Evolutionary conservation across 495 filamentous ascomycete species (phyloP).

Genomic region (Penicillium coffeae): DNA sequence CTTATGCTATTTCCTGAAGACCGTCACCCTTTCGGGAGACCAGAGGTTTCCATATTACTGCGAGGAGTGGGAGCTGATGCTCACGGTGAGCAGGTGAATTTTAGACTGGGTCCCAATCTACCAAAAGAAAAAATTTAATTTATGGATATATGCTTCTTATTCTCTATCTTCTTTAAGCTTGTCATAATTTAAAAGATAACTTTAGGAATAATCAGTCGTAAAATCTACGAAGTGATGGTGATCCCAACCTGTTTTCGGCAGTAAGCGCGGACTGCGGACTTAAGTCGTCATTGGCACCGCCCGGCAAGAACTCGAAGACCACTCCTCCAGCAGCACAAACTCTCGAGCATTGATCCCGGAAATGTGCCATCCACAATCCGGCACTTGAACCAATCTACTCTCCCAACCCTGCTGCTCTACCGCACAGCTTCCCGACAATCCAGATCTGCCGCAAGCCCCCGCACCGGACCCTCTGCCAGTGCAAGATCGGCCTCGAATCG

Average conservation of each 20-base stretch:
- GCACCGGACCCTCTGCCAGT: slow-evolving; percentile 9
- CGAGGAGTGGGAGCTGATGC: slow-evolving; percentile 2
- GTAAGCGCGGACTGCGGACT: slow-evolving; percentile 27
- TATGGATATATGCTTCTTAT: background rate
- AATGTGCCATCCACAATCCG: slow-evolving; percentile 9
- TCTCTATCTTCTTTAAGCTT: background rate
- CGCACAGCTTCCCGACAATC: background rate
- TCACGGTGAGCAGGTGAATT: background rate
- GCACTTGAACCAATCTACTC: background rate
- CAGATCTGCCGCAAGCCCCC: background rate
- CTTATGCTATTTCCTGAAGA: background rate
- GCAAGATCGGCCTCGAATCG: slow-evolving; percentile 13
- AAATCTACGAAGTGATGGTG: background rate
- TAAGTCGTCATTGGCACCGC: slow-evolving; percentile 23
- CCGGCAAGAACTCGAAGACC: slow-evolving; percentile 14
- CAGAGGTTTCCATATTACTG: background rate
- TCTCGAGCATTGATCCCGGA: slow-evolving; percentile 1
- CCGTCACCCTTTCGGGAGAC: background rate
- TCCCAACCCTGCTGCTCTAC: background rate
- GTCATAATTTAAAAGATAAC: too few relatives aligned
- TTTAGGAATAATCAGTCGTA: background rate
- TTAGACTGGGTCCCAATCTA: slow-evolving; percentile 8
- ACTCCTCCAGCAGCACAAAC: slow-evolving; percentile 5
- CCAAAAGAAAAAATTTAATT: slow-evolving; percentile 1
- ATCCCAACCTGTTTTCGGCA: slow-evolving; percentile 19